Conservation (phyloP, 2,329 filamentous ascomycete species). For the Cladosporium sp. region DNA sequence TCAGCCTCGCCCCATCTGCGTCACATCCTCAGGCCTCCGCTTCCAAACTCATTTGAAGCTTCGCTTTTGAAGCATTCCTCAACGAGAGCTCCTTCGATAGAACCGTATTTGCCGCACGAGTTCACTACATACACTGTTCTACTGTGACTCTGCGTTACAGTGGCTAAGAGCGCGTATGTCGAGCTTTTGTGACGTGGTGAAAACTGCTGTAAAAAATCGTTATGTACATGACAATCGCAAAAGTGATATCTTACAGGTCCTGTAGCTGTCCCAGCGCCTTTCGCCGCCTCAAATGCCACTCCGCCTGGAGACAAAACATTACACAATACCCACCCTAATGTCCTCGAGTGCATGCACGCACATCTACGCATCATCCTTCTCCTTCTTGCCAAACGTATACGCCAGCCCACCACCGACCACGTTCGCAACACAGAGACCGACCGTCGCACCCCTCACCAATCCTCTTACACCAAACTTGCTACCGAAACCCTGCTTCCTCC, state of each 20-base stretch:
- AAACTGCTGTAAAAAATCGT: neutral
- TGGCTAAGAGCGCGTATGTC: too few relatives aligned
- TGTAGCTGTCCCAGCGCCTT: neutral
- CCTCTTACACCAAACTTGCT: slow-evolving; percentile 54
- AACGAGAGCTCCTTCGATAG: too few relatives aligned
- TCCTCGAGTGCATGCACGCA: fast-evolving
- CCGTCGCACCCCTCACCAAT: slow-evolving; percentile 52
- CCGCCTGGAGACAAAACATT: neutral
- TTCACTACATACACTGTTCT: too few relatives aligned
- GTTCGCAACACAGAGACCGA: slow-evolving; percentile 54
- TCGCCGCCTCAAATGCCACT: neutral
- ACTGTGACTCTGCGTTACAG: too few relatives aligned
- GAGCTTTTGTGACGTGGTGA: neutral
- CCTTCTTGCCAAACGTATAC: slow-evolving; percentile 52
- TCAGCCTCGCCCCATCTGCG: neutral
- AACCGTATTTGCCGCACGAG: too few relatives aligned
- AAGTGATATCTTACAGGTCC: neutral
- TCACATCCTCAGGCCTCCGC: too few relatives aligned
- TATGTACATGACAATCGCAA: slow-evolving; percentile 5
- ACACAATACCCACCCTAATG: neutral
- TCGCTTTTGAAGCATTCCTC: too few relatives aligned
- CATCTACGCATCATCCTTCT: slow-evolving; percentile 36
- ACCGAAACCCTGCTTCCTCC: slow-evolving; percentile 53
- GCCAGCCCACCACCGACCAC: slow-evolving; percentile 52
- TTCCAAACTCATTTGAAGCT: too few relatives aligned